These are phyloP conservation scores for Coemansia sp. DNA, from an alignment of 192 early-diverging fungal genomes.

Conservation along the genomic window DNA sequence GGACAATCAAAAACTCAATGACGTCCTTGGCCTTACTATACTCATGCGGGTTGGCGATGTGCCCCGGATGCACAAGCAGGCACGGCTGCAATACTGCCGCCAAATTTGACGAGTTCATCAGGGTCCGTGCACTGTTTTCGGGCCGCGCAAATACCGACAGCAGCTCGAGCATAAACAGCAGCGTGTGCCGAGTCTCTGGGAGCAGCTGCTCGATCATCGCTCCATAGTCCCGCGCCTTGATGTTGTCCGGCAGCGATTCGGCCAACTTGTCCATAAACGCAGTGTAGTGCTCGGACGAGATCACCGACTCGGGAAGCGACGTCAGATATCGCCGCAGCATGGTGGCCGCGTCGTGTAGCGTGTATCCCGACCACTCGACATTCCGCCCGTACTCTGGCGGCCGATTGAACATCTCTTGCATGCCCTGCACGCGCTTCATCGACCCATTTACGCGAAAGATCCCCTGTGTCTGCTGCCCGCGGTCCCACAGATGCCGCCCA, in stretches of 20 bases:
- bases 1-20: conserved; percentile 64
- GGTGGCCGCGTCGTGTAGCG: conserved; percentile 74
- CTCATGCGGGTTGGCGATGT: conserved; percentile 63
- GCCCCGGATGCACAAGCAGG: conserved; percentile 66
- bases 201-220: conserved; percentile 52
- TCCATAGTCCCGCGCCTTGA: conserved; percentile 50
- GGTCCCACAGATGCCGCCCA: conserved; percentile 39
- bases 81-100: conserved; percentile 72
- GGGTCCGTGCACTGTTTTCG: conserved; percentile 49
- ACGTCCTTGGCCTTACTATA: conserved; percentile 72
- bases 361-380: conserved; percentile 60
- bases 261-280: conserved; percentile 57
- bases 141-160: conserved; percentile 44
- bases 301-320: conserved; percentile 67
- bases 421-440: conserved; percentile 62
- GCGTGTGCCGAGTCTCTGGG: conserved; percentile 57
- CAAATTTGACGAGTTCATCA: conserved; percentile 68
- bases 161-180: conserved; percentile 66
- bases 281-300: conserved; percentile 59
- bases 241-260: conserved; percentile 39
- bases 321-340: conserved; percentile 67
- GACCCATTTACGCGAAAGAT: conserved; percentile 73
- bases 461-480: conserved; percentile 55
- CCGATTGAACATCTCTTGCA: conserved; percentile 64
- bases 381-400: conserved; percentile 57